Conservation (phyloP, 2,329 filamentous ascomycete genomes). For the Cladosporium sphaerospermum region DNA sequence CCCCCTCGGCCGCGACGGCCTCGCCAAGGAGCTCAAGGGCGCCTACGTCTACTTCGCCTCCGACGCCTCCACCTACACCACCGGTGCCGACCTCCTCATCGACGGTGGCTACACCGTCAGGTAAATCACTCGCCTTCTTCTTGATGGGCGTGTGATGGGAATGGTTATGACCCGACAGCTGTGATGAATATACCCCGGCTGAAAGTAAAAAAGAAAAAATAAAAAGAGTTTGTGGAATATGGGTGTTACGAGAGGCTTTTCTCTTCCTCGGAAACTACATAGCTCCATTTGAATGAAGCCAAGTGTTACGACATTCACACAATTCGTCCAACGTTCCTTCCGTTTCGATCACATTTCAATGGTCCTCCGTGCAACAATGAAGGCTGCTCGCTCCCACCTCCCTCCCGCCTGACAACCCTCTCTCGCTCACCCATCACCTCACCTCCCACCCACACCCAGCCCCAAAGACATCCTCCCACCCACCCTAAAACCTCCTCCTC, state of each 20-base stretch:
- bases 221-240: conserved; percentile 2
- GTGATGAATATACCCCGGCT: conserved; percentile 11
- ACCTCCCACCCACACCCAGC: too few relatives aligned
- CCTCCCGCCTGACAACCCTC: too few relatives aligned
- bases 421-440: too few relatives aligned
- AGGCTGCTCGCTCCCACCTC: too few relatives aligned
- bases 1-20: conserved; percentile 54
- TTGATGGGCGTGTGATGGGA: background rate
- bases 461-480: background rate
- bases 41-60: conserved; percentile 50
- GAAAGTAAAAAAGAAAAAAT: background rate
- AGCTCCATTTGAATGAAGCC: conserved; percentile 7
- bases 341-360: too few relatives aligned
- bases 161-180: background rate
- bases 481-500: conserved; percentile 48
- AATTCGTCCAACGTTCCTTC: too few relatives aligned
- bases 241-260: background rate
- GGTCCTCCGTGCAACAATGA: too few relatives aligned
- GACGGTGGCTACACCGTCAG: conserved; percentile 43
- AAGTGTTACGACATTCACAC: conserved; percentile 10
- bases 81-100: conserved; percentile 45
- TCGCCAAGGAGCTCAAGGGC: conserved; percentile 61
- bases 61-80: conserved; percentile 47
- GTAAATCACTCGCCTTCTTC: too few relatives aligned
- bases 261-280: background rate